Conservation (phyloP, 495 filamentous ascomycete genomes). For the Aspergillus sparsus region DNA sequence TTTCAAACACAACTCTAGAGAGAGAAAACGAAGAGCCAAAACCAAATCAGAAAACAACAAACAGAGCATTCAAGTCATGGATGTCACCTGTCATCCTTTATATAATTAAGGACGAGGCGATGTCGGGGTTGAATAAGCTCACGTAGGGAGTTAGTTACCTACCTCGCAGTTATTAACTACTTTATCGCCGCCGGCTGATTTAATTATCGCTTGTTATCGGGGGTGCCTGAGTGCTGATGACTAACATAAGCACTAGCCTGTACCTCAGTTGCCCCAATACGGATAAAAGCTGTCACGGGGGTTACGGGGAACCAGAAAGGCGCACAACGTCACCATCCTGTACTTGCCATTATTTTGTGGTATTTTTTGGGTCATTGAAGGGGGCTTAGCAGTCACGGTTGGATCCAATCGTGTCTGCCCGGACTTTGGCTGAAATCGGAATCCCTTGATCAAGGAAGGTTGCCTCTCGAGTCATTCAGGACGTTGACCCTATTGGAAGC, state of each 20-base stretch:
- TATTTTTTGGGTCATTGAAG: not conserved
- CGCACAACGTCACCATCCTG: slow-evolving; percentile 6
- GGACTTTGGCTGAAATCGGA: not conserved
- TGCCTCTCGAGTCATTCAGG: not conserved
- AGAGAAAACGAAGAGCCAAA: not conserved
- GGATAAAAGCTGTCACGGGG: slow-evolving; percentile 1
- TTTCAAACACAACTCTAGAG: not conserved
- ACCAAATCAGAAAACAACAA: not conserved
- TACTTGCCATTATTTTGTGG: not conserved
- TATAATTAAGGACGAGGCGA: not conserved
- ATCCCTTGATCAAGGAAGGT: not conserved
- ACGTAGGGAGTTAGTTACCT: slow-evolving; percentile 1
- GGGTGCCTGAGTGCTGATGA: not conserved
- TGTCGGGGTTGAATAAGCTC: not conserved
- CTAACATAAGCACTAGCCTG: slow-evolving; percentile 5
- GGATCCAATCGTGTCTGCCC: slow-evolving; percentile 1
- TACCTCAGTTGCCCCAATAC: not conserved
- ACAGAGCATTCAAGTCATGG: not conserved
- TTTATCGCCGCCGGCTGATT: slow-evolving; percentile 1
- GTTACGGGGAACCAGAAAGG: slow-evolving; percentile 11
- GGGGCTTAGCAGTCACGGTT: slow-evolving; percentile 12
- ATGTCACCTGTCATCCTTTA: not conserved
- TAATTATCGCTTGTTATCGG: slow-evolving; percentile 4
- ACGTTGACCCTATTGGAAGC: slow-evolving; percentile 35
- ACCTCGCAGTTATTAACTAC: not conserved